Base-by-base conservation (phyloP, 495 filamentous ascomycete species). In the Aspergillus avenaceus region DNA sequence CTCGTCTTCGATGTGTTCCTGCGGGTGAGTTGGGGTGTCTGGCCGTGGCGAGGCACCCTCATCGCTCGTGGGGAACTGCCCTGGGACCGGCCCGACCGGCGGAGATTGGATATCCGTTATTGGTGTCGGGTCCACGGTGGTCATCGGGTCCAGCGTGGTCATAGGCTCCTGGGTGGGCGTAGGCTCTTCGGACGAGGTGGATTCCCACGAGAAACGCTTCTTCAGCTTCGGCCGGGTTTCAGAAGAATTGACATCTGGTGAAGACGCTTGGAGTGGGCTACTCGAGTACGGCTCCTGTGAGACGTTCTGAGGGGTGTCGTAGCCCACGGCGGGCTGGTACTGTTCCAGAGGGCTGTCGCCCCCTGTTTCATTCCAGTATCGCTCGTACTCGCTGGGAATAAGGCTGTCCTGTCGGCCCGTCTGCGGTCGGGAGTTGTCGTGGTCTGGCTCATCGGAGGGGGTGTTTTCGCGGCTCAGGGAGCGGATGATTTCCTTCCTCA, bases 401-500 rank as follows among this genome's bases (percentile, higher is more conserved):
- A 78, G 73, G 5, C 73, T 74, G 38, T 76, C 78, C 41, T 76
- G 71, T 44, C 45, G 55, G 38, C 40, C 52, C 14, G 58, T 54
- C 38, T 64, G 59, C 12, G 64, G 44, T 19, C 60, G 63, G 11
- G 53, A 52, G 1, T 34, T 53, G 9, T 41, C 38, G 14, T 46
- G 25, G 7, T 68, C 66, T 1, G 58, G 66, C 23, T 66, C 64
- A 7, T 74, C 59, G 4, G 70, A 67, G 5, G 64, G 62, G 0
- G 58, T 64, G 43, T 62, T 62, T 42, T 74, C 62, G 8, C 82
- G 77, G 55, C 78, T 90, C 11, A 93, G 66, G n/a, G 82, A 86
- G 28, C 80, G 81, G 22, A 91, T 87, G 27, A 95, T 95, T 55
- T 95, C 90, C 53, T 90, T 84, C 24, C 84, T 72, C 42, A 95